Percentiles rank a stretch among this genome's conserved stretches.
Conservation (phyloP, 2,329 filamentous ascomycete genomes). For the Sclerotinia subarctica region DNA sequence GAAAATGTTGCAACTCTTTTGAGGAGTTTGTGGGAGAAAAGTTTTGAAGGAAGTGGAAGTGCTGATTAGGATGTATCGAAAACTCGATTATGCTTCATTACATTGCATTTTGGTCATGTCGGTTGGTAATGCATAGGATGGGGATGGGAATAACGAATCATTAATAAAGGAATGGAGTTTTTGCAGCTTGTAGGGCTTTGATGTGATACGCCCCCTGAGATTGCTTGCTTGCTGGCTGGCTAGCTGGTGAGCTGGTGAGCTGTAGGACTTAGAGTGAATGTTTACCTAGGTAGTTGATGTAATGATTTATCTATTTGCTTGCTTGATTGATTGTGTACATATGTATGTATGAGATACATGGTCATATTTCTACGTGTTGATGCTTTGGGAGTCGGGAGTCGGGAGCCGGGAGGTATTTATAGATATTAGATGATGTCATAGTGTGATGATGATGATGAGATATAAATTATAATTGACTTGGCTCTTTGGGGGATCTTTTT, state of each 20-base stretch:
- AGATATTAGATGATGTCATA: too few relatives aligned
- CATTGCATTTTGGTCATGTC: not conserved
- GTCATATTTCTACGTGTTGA: not conserved
- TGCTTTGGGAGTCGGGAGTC: not conserved
- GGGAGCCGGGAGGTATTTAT: too few relatives aligned
- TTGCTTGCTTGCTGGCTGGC: not conserved
- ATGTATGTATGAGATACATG: not conserved
- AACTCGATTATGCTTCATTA: not conserved
- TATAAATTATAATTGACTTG: too few relatives aligned
- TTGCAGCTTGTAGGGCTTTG: not conserved
- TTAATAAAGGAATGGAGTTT: conserved; percentile 5
- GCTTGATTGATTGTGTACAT: too few relatives aligned
- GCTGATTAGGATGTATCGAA: conserved; percentile 29
- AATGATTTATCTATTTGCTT: not conserved
- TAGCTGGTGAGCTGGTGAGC: not conserved
- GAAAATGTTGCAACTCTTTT: conserved; percentile 49
- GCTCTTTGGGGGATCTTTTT: too few relatives aligned
- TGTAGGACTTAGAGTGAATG: not conserved
- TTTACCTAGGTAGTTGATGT: not conserved
- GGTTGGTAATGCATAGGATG: not conserved
- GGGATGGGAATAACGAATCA: not conserved
- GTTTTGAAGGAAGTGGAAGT: conserved; percentile 52
- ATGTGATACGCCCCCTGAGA: not conserved
- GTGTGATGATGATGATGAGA: too few relatives aligned
- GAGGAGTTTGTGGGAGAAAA: conserved; percentile 61